Evolutionary conservation across 2,329 filamentous ascomycete genomes (phyloP), one percentile per base, ranked within the genome.

Genomic region (Trichophyton benhamiae): DNA sequence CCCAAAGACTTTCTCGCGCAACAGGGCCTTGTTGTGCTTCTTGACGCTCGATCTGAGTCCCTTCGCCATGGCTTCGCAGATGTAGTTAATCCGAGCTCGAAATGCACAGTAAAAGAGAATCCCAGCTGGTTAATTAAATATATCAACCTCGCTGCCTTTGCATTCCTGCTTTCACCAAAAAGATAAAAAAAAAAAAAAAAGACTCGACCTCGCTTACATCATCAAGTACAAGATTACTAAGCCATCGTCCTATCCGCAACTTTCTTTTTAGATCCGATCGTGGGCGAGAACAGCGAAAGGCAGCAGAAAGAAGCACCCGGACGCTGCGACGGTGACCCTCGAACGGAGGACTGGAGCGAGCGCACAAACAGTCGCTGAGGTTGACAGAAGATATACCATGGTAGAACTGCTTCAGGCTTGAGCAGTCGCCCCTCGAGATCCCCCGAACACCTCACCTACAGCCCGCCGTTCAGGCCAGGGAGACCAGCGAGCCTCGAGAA

Each of bases 1-100:
- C 1, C 87, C 89, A 75, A 95, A 96, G 66, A 96, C 87, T 66
- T 84, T 85, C 66, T 83, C 80, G 74, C 91, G 91, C 66, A 96
- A 82, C 68, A 83, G 86, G 67, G 83, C 81, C 77, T 91, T 90
- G 79, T 96, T 96, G 70, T 82, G 81, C 79, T 96, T 96, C 69
- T 81, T 84, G 66, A 83, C 80, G 72, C 87, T 95, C 66, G 91
- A 83, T 73, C 92, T 83, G 64, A 88, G 80, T 72, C 89, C 88
- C 74, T 95, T 96, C 25, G 91, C 92, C 92, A 96, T 97, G 55
- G 41, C 41, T 58, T 7, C 41, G n/a, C 20, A 30, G 27, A 5
- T 9, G 11, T 41, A 7, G 41, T 44, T 17, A 44, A 2, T n/a
- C n/a, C n/a, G 6, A 7, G 41, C 41, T 17, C n/a, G 20, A 17